Base-by-base conservation (phyloP, 257 asterid species). In the Mentha longifolia region DNA sequence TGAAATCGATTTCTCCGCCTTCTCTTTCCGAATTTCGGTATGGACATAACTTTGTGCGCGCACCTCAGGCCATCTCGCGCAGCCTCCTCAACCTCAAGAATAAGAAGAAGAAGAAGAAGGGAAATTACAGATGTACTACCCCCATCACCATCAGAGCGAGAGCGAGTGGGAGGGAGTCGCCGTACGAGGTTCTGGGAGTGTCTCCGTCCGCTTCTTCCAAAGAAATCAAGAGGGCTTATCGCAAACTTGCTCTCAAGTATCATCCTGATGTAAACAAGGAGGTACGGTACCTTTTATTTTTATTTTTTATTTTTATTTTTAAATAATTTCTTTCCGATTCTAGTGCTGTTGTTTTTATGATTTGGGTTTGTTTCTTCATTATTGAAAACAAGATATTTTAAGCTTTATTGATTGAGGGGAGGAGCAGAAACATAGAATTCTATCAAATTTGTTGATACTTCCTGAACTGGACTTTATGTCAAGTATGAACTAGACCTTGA, bases 231-330 rank as follows among this genome's bases (percentile, higher is more conserved):
- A 84, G 93, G 85, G 97, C 97, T 39, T 91, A 91, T 70, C 84
- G 99, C 9, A 91, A 77, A 85, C 92, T 91, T 62, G 99, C 98
- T 76, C 89, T 95, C 2, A 88, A 95, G 85, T 89, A 85, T 76
- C 98, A 95, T 63, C 98, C 98, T 19, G 97, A 95, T 87, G 98
- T 91, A 14, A 95, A 91, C 76, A 95, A 95, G 80, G 85, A 86
- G 95, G 98, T 90, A 79, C 31, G 95, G 98, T 90, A 79, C 31
- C 31, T 28, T 28, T 28, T 3, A 0, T 28, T 20, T 3, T 9
- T 59, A n/a, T n/a, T n/a, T n/a, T n/a, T n/a, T n/a, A n/a, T n/a
- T n/a, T n/a, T n/a, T n/a, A n/a, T n/a, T n/a, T n/a, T n/a, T n/a
- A n/a, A n/a, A n/a, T n/a, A 85, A 74, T 22, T 7, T 4, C 46